Evolutionary conservation across 805 yeast genomes (phyloP), one percentile per base, ranked within the genome.

Genomic region (Kuraishia molischiana): DNA sequence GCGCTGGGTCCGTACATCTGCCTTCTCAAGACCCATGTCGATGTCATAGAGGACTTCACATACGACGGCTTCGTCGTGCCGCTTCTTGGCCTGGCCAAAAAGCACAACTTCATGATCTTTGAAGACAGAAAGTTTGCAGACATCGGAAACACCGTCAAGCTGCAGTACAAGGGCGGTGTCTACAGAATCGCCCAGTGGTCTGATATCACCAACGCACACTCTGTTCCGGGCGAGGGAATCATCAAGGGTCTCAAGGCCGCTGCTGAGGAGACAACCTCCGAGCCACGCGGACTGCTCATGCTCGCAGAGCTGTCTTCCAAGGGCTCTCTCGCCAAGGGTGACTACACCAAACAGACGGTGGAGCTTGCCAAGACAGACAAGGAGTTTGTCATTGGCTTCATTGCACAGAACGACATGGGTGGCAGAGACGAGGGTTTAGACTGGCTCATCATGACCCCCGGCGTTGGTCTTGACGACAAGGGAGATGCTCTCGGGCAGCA

Each of bases 71-170:
- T 97, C 0, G 72, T 90, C 21, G 59, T 60, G 5, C 97, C 97
- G 1, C 64, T 92, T 44, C 60, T 80, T 41, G 75, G 55, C 38
- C 66, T 92, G 24, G 75, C 96, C 17, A 64, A 74, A 49, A 86
- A 87, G 53, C 90, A 89, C 64, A 76, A 82, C 46, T 92, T 92
- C 53, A 63, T 92, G 69, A 81, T 92, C 47, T 92, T 92, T 55
- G 99, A 92, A 63, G 99, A 92, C 62, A 74, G 99, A 46, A 92
- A 92, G 63, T 92, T 92, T 61, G 98, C 99, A 19, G 99, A 92
- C 59, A 92, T 92, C 50, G 99, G 99, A 14, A 86, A 89, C 54
- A 92, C 98, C 1, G 98, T 92, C 38, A 89, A 90, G 62, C 74
- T 85, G 33, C 98, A 92, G 61, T 92, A 90, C 59, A 66, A 83